Conservation (phyloP, 83 land plant species). For the Picea mariana region DNA sequence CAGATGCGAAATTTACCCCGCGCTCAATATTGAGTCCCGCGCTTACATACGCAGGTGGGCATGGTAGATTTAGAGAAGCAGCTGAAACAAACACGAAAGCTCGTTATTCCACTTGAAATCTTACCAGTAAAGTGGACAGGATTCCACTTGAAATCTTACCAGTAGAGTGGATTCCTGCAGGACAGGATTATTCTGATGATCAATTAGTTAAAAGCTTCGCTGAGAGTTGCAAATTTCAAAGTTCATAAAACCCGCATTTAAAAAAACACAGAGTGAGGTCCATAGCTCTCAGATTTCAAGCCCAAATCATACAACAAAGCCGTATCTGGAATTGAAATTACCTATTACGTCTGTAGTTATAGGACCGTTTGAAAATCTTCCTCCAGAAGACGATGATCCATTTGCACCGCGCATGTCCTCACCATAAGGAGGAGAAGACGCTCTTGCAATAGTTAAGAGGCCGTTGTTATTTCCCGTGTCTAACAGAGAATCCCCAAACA, state of each 20-base stretch:
- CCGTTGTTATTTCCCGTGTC: conserved; percentile 7
- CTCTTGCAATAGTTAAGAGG: not conserved
- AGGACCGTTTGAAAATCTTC: not conserved
- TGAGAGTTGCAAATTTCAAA: too few relatives aligned
- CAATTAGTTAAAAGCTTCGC: too few relatives aligned
- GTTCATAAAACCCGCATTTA: too few relatives aligned
- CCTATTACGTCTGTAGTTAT: not conserved
- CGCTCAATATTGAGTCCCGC: not conserved
- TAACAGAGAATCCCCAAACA: conserved; percentile 1
- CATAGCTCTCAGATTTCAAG: too few relatives aligned
- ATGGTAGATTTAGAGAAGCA: not conserved
- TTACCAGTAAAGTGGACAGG: too few relatives aligned
- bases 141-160: too few relatives aligned
- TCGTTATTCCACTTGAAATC: too few relatives aligned
- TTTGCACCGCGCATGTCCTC: not conserved
- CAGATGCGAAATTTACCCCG: not conserved
- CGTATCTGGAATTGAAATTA: not conserved
- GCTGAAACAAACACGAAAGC: not conserved
- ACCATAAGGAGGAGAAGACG: not conserved
- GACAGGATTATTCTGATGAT: too few relatives aligned
- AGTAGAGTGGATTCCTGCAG: too few relatives aligned
- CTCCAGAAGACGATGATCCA: not conserved
- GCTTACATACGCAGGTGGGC: not conserved
- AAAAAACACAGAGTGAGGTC: too few relatives aligned
- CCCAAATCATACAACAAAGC: too few relatives aligned